A percentile compares a stretch with the other conserved stretches of the same genome.
Evolutionary conservation across 129 eudicot species (phyloP).

Genomic region (Chrysanthemum seticuspe): DNA sequence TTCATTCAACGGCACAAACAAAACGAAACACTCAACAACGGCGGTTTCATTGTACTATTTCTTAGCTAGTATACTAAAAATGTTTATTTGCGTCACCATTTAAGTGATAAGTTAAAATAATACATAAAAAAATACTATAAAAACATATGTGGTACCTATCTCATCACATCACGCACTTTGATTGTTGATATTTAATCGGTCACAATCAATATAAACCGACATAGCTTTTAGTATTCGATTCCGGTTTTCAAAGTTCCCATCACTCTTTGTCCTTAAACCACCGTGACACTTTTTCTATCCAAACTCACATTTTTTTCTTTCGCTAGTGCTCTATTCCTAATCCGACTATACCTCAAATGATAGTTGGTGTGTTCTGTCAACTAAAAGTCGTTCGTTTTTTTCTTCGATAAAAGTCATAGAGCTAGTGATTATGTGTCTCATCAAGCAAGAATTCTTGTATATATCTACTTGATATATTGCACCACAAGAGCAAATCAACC

Average conservation of each 20-base stretch:
- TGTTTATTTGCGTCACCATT: not conserved
- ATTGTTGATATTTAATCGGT: slow-evolving; percentile 1
- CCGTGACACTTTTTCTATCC: slow-evolving; percentile 3
- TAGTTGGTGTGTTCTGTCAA: too few relatives aligned
- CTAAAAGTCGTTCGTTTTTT: too few relatives aligned
- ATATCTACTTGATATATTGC: too few relatives aligned
- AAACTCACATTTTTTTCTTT: not conserved
- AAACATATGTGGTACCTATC: not conserved
- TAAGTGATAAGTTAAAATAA: not conserved
- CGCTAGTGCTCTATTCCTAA: not conserved
- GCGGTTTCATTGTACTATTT: too few relatives aligned
- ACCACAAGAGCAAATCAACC: too few relatives aligned
- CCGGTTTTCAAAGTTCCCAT: slow-evolving; percentile 12
- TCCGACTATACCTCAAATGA: too few relatives aligned
- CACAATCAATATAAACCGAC: slow-evolving; percentile 22
- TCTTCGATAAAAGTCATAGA: too few relatives aligned
- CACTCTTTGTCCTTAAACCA: slow-evolving; percentile 19
- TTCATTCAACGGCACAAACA: too few relatives aligned
- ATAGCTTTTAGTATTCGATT: slow-evolving; percentile 25
- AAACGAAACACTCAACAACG: too few relatives aligned
- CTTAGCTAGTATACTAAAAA: too few relatives aligned
- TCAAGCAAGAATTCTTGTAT: too few relatives aligned
- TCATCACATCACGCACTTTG: not conserved
- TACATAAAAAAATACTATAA: not conserved
- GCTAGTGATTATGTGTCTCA: too few relatives aligned